phyloP scores from a whole-genome alignment of 192 early-diverging fungal species.

The Phlyctochytrium bullatum region DNA sequence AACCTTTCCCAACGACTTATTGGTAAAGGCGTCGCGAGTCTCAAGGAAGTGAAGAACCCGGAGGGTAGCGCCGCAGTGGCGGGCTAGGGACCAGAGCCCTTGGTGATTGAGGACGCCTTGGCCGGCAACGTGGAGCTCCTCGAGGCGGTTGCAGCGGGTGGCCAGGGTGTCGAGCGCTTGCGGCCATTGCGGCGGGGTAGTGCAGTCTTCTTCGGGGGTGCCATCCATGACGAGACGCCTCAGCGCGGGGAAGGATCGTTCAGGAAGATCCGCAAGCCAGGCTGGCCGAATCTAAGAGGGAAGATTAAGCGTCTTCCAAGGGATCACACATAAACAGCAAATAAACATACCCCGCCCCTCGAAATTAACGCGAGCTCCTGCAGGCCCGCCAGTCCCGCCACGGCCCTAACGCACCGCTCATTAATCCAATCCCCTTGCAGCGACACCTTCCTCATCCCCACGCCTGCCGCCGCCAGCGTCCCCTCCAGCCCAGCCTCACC shows the following conservation, averaged over 20 bases:
- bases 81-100: neutral
- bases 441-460: neutral
- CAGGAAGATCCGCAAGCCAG: neutral
- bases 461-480: neutral
- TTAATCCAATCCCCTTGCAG: constrained; percentile 1
- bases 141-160: neutral
- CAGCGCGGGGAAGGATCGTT: neutral
- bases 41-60: neutral
- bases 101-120: neutral
- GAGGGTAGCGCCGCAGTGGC: neutral
- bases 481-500: neutral
- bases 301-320: neutral
- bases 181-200: neutral
- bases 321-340: neutral
- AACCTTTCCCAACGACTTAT: neutral
- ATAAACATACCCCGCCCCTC: neutral
- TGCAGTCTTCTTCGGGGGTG: neutral
- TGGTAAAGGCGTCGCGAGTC: neutral
- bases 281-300: neutral
- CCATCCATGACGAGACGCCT: neutral
- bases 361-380: neutral
- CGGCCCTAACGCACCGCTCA: neutral
- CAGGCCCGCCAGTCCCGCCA: neutral
- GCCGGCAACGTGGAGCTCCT: neutral
- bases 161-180: neutral